Percentiles rank a stretch among this genome's conserved stretches.
phyloP scores from a whole-genome alignment of 129 eudicot genomes.

The Rutidosis leptorrhynchoides region DNA sequence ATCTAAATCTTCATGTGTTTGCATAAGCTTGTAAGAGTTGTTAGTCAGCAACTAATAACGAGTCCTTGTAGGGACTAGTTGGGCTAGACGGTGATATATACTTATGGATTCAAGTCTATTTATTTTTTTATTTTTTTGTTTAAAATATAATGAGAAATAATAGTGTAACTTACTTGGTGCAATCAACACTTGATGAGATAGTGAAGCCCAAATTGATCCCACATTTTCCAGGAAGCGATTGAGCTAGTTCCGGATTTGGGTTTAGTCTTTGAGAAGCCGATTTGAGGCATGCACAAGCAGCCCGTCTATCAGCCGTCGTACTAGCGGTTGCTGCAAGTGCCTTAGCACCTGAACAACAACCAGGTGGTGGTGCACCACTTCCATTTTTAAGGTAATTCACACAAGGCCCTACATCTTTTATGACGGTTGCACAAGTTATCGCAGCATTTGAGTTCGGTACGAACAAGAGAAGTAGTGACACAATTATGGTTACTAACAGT shows the following conservation, averaged over 20 bases:
- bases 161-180: conserved; percentile 56
- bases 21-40: too few species aligned
- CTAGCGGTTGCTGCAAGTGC: conserved; percentile 47
- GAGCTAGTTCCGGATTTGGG: conserved; percentile 36
- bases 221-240: conserved; percentile 70
- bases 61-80: too few species aligned
- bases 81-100: too few species aligned
- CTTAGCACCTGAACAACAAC: conserved; percentile 64
- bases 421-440: conserved; percentile 50
- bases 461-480: conserved; percentile 25
- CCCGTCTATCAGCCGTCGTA: conserved; percentile 48
- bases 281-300: conserved; percentile 63
- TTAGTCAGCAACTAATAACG: too few species aligned
- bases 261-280: conserved; percentile 41
- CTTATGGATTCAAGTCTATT: too few species aligned
- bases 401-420: conserved; percentile 50
- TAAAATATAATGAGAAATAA: neutral
- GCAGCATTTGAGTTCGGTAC: conserved; percentile 40
- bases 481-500: conserved; percentile 7
- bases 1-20: too few species aligned
- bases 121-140: too few species aligned
- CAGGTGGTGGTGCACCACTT: conserved; percentile 52
- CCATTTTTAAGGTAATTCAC: conserved; percentile 55
- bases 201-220: conserved; percentile 54
- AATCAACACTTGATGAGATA: conserved; percentile 61